Evolutionary conservation across 495 filamentous ascomycete genomes (phyloP).

Genomic region (Penicillium bovifimosum): DNA sequence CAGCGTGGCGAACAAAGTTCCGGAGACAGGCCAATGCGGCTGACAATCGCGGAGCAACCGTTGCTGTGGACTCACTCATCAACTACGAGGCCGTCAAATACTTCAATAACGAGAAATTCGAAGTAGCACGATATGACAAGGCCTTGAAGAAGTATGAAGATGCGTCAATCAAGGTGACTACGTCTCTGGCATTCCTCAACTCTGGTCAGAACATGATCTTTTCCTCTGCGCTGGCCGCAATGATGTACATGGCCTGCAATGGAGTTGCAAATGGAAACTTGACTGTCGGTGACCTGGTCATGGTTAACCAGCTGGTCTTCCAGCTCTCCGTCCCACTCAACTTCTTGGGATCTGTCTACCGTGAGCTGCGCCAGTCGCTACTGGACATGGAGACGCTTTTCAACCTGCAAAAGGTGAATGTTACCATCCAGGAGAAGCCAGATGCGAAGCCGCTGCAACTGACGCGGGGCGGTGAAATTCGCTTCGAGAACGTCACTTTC

Average conservation of each 20-base stretch:
- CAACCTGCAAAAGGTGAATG: conserved; percentile 97
- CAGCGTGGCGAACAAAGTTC: conserved; percentile 95
- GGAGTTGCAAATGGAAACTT: conserved; percentile 75
- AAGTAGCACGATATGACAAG: conserved; percentile 83
- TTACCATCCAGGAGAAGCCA: conserved; percentile 70
- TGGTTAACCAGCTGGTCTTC: conserved; percentile 98
- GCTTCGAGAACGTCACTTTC: conserved; percentile 91
- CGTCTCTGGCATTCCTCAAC: conserved; percentile 87
- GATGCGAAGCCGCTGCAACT: conserved; percentile 68
- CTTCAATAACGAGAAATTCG: conserved; percentile 97
- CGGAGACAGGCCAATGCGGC: conserved; percentile 90
- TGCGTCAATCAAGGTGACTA: conserved; percentile 93
- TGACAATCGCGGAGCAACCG: conserved; percentile 90
- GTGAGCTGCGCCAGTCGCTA: conserved; percentile 88
- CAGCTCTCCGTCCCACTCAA: conserved; percentile 95
- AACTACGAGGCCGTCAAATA: conserved; percentile 99
- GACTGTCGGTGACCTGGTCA: conserved; percentile 94
- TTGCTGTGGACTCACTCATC: conserved; percentile 92
- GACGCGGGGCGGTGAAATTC: conserved; percentile 76
- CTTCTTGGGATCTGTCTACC: conserved; percentile 92
- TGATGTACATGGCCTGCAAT: conserved; percentile 95
- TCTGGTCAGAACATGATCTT: conserved; percentile 99
- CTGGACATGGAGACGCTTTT: conserved; percentile 98
- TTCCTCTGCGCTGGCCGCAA: conserved; percentile 85
- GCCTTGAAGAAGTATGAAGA: conserved; percentile 83